phyloP scores from a whole-genome alignment of 192 early-diverging fungal species.

The Umbelopsis ramanniana region DNA sequence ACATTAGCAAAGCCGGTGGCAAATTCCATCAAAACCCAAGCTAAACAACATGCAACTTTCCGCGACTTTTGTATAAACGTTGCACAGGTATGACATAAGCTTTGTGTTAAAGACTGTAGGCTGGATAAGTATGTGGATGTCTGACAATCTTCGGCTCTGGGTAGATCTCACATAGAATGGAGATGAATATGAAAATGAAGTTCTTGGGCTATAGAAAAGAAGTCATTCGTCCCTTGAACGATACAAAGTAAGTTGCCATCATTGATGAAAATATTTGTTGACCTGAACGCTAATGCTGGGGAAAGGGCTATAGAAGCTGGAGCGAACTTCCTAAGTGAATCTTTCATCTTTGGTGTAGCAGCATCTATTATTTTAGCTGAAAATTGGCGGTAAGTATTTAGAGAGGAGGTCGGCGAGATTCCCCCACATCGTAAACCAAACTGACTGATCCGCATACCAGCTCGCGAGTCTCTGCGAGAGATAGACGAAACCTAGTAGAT shows the following conservation, averaged over 20 bases:
- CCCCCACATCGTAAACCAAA: background rate
- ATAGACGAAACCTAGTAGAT: constrained; percentile 54
- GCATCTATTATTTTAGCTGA: constrained; percentile 73
- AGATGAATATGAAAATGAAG: constrained; percentile 84
- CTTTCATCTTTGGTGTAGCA: constrained; percentile 79
- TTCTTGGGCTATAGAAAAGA: constrained; percentile 79
- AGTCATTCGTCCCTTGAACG: constrained; percentile 77
- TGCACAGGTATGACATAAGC: constrained; percentile 57
- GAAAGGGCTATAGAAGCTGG: constrained; percentile 76
- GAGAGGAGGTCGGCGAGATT: background rate
- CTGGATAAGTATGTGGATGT: too few species aligned
- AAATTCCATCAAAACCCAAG: constrained; percentile 46
- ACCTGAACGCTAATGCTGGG: too few species aligned
- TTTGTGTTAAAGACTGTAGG: background rate
- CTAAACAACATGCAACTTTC: constrained; percentile 60
- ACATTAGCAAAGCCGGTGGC: constrained; percentile 48
- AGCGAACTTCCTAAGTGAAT: constrained; percentile 80
- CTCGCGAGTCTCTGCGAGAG: constrained; percentile 49
- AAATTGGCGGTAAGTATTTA: constrained; percentile 62
- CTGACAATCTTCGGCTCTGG: too few species aligned
- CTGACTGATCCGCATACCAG: constrained; percentile 24
- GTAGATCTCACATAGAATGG: constrained; percentile 68
- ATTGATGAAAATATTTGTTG: too few species aligned
- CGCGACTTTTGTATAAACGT: constrained; percentile 74
- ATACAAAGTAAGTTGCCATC: constrained; percentile 54